These are phyloP conservation scores for Raddia distichophylla DNA, from an alignment of 176 grass and related monocot species.

Conservation along the genomic window DNA sequence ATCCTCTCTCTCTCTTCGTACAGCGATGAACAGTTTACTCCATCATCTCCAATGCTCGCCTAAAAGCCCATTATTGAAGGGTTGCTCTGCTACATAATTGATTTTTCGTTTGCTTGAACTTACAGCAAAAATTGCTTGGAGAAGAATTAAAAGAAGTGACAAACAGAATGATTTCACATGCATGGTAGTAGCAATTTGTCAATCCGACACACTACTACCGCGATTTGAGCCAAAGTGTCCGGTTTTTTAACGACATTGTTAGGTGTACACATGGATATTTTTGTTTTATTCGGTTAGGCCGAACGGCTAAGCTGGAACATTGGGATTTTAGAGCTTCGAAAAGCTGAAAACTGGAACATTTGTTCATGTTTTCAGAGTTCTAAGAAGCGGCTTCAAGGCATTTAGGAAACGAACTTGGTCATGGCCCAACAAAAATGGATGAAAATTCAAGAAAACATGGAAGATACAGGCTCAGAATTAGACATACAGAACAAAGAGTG, in stretches of 20 bases:
- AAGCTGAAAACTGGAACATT: too few relatives aligned
- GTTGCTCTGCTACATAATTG: not conserved
- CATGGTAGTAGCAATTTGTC: not conserved
- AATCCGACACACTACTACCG: not conserved
- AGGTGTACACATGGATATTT: too few relatives aligned
- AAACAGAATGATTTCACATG: conserved; percentile 2
- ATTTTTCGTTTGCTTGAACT: not conserved
- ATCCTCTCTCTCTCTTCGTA: not conserved
- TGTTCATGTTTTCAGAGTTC: too few relatives aligned
- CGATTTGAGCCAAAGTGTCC: not conserved
- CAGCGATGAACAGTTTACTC: not conserved
- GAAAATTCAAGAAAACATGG: not conserved
- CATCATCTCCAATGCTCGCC: not conserved
- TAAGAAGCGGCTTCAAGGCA: too few relatives aligned
- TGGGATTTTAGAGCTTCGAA: too few relatives aligned
- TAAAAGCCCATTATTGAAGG: not conserved
- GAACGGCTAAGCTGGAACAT: too few relatives aligned
- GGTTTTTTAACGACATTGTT: not conserved
- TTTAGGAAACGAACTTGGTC: too few relatives aligned
- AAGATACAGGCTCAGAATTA: not conserved
- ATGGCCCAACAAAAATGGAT: not conserved
- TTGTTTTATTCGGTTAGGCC: too few relatives aligned
- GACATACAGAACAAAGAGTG: not conserved
- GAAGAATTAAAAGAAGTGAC: not conserved
- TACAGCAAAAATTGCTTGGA: not conserved